Base-by-base conservation (phyloP, 192 early-diverging fungal genomes). In the Coemansia sp. region DNA sequence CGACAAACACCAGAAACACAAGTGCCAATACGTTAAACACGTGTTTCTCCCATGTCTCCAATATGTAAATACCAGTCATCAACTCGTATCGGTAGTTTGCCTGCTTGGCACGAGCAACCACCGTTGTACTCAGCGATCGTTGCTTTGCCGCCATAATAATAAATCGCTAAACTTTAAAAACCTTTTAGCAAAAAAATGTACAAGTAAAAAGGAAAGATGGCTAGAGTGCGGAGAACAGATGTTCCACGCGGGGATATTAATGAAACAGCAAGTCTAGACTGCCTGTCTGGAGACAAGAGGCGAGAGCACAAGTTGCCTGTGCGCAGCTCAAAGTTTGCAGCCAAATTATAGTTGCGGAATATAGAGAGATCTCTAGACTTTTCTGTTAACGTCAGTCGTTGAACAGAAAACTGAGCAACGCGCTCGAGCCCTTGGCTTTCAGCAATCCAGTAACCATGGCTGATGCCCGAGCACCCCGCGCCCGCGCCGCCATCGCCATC, bases 21-120 rank as follows among this genome's bases (percentile, higher is more conserved):
- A 63, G 12, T 3, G 61, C 53, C 29, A 70, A 23, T 17, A 25
- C 39, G 35, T 73, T 93, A 60, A 93, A 88, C 10, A 91, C 63
- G 32, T 83, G 76, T 76, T 92, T 95, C 72, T 98, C 95, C 90
- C 90, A 95, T 12, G 89, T 88, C 60, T 98, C 93, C 63, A 98
- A 76, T 87, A 98, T 92, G 72, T 93, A 94, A 29, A 93, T 83
- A 21, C 90, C 93, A 15, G 90, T 88, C 35, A 89, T 87, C 23
- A 94, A 75, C 73, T 94, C 94, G 60, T 95, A 96, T 66, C 87
- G 87, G 79, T 89, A 91, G 55, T 89, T 84, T 61, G 86, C 81
- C 51, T 86, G 82, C 61, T 81, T 80, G 32, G 90, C 53, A 4
- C 38, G 19, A 17, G 61, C 56, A 29, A 62, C 29, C 19, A 59